Percentiles rank a stretch among this genome's conserved stretches.
phyloP scores from a whole-genome alignment of 1,284 basidiomycete species.

The Mycena sp. region DNA sequence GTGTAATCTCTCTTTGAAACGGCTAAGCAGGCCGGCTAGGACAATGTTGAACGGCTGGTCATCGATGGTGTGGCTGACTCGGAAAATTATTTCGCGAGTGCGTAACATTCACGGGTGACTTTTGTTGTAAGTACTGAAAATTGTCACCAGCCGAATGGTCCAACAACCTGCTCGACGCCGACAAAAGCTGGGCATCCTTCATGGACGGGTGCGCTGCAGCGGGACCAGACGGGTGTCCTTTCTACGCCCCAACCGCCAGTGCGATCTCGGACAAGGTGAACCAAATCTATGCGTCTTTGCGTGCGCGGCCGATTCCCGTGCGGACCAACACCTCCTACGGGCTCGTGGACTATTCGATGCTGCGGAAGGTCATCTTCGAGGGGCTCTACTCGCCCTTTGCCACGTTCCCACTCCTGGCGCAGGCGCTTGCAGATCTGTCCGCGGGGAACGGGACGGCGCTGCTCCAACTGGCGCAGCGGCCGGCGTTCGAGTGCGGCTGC shows the following conservation, averaged over 20 bases:
- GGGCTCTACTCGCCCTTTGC: constrained; percentile 30
- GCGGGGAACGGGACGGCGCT: constrained; percentile 30
- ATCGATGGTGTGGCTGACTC: constrained; percentile 14
- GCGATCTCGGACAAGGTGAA: constrained; percentile 21
- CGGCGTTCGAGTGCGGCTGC: constrained; percentile 28
- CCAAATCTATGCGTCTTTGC: constrained; percentile 18
- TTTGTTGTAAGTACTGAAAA: background rate
- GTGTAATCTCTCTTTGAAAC: too few relatives aligned
- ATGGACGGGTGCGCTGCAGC: constrained; percentile 29
- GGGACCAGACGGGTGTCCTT: constrained; percentile 27
- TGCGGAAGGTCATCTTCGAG: constrained; percentile 21
- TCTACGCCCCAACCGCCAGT: constrained; percentile 25
- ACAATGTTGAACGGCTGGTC: constrained; percentile 2
- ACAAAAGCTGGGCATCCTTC: constrained; percentile 22
- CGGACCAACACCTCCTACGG: constrained; percentile 20
- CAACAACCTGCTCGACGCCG: constrained; percentile 23
- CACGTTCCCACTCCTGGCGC: constrained; percentile 21
- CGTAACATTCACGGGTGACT: background rate
- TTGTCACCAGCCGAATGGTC: constrained; percentile 28
- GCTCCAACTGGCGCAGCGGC: constrained; percentile 10
- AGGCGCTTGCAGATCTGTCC: constrained; percentile 27
- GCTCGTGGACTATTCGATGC: constrained; percentile 26
- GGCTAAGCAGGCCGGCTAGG: too few relatives aligned
- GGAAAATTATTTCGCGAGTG: constrained; percentile 12
- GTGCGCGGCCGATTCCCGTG: constrained; percentile 27